Evolutionary conservation across 2,329 filamentous ascomycete genomes (phyloP).

Genomic region (Pyrenophora tritici-repentis): DNA sequence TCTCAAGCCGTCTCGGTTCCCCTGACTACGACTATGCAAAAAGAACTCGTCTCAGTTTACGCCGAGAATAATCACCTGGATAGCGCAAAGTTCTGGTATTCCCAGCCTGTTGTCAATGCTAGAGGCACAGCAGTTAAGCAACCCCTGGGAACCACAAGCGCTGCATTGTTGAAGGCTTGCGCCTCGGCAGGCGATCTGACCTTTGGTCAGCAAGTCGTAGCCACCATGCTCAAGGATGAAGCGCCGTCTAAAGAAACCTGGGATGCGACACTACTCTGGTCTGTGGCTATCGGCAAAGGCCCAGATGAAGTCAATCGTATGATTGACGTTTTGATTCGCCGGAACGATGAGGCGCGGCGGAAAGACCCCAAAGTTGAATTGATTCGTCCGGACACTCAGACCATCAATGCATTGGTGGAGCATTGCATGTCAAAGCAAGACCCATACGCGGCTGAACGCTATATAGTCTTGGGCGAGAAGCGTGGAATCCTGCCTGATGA

Average conservation of each 20-base stretch:
- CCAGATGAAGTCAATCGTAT: constrained; percentile 75
- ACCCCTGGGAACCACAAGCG: constrained; percentile 50
- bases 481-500: constrained; percentile 70
- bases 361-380: constrained; percentile 30
- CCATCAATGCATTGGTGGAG: constrained; percentile 77
- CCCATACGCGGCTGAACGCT: constrained; percentile 72
- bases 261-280: constrained; percentile 77
- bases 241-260: constrained; percentile 60
- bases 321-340: constrained; percentile 67
- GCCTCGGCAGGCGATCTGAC: constrained; percentile 34
- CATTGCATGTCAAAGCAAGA: constrained; percentile 73
- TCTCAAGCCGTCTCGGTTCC: constrained; percentile 51
- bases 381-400: constrained; percentile 65
- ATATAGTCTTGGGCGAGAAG: constrained; percentile 68
- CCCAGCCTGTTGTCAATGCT: constrained; percentile 52
- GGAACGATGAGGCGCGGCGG: constrained; percentile 54
- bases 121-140: constrained; percentile 5
- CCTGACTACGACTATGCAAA: constrained; percentile 50
- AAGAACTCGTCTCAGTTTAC: constrained; percentile 66
- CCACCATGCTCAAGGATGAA: constrained; percentile 41
- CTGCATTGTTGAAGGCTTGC: constrained; percentile 64
- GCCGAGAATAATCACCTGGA: constrained; percentile 61
- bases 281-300: constrained; percentile 71
- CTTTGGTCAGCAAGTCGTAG: constrained; percentile 51
- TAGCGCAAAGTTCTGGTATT: constrained; percentile 72